Conservation (phyloP, 352 stramenopile species). For the Pythium guiyangense region DNA sequence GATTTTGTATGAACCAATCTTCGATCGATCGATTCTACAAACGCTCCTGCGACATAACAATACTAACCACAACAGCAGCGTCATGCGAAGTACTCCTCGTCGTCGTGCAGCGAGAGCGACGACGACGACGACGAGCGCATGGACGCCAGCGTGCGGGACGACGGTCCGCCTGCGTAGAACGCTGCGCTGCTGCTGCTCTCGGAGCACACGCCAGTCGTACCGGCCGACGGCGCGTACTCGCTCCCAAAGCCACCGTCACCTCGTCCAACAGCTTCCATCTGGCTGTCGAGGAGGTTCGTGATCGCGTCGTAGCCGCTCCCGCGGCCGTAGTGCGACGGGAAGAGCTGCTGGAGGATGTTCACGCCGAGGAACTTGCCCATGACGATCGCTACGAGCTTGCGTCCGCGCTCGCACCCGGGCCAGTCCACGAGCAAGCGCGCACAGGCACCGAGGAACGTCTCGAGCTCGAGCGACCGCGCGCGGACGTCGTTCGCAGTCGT, state of each 20-base stretch:
- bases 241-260: slow-evolving; percentile 2
- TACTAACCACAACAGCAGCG: neutral
- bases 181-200: slow-evolving; percentile 7
- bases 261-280: slow-evolving; percentile 1
- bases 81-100: neutral
- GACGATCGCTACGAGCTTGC: slow-evolving; percentile 27
- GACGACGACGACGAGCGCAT: slow-evolving; percentile 7
- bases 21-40: neutral
- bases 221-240: slow-evolving; percentile 2
- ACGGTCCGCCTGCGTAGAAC: slow-evolving; percentile 1
- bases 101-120: slow-evolving; percentile 15
- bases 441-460: slow-evolving; percentile 43
- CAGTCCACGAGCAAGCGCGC: slow-evolving; percentile 31
- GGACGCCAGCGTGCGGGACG: slow-evolving; percentile 4
- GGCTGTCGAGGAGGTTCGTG: neutral
- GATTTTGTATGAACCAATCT: neutral
- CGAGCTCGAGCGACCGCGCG: slow-evolving; percentile 39
- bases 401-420: slow-evolving; percentile 45
- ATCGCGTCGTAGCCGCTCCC: neutral
- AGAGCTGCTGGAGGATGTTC: slow-evolving; percentile 28
- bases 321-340: slow-evolving; percentile 7
- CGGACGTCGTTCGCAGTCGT: slow-evolving; percentile 41
- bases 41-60: neutral
- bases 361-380: slow-evolving; percentile 54
- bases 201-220: slow-evolving; percentile 6